A percentile compares a stretch with the other conserved stretches of the same genome.
Conservation (phyloP, 1,139 yeast species). For the Candida anutae region DNA sequence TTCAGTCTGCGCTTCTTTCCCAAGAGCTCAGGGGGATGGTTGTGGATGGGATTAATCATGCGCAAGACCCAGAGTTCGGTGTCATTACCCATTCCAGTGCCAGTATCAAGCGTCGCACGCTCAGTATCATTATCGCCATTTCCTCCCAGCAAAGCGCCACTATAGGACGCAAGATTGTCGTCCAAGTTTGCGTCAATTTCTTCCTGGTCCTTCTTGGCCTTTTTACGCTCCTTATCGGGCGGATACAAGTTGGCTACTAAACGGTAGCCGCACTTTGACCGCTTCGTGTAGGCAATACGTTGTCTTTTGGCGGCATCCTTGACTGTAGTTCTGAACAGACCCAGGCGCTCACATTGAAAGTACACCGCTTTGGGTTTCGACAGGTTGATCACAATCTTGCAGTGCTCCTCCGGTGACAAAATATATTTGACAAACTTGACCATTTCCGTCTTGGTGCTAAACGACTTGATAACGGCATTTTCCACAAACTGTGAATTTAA, state of each 20-base stretch:
- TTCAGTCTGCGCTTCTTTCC: slow-evolving; percentile 31
- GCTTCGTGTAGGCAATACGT: slow-evolving; percentile 44
- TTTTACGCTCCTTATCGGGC: slow-evolving; percentile 33
- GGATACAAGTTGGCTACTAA: slow-evolving; percentile 43
- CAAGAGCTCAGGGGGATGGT: slow-evolving; percentile 40
- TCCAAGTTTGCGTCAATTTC: slow-evolving; percentile 13
- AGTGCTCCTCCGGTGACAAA: slow-evolving; percentile 37
- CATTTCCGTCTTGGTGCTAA: slow-evolving; percentile 32
- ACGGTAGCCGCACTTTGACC: slow-evolving; percentile 43
- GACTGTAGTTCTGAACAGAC: slow-evolving; percentile 42
- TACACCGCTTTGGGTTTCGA: slow-evolving; percentile 45
- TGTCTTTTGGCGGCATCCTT: slow-evolving; percentile 41
- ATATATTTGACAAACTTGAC: slow-evolving; percentile 37
- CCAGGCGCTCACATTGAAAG: slow-evolving; percentile 44
- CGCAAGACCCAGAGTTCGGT: slow-evolving; percentile 42
- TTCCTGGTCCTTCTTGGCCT: slow-evolving; percentile 14
- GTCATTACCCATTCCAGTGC: slow-evolving; percentile 3
- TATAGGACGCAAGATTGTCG: slow-evolving; percentile 18
- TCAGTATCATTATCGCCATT: slow-evolving; percentile 8
- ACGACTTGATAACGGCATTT: slow-evolving; percentile 41
- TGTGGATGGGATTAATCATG: slow-evolving; percentile 43
- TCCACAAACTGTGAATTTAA: slow-evolving; percentile 28
- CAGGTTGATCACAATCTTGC: slow-evolving; percentile 42
- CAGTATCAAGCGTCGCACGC: slow-evolving; percentile 5
- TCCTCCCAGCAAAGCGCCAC: slow-evolving; percentile 4